Conservation (phyloP, 2,329 filamentous ascomycete genomes). For the Cercospora zeae-maydis region DNA sequence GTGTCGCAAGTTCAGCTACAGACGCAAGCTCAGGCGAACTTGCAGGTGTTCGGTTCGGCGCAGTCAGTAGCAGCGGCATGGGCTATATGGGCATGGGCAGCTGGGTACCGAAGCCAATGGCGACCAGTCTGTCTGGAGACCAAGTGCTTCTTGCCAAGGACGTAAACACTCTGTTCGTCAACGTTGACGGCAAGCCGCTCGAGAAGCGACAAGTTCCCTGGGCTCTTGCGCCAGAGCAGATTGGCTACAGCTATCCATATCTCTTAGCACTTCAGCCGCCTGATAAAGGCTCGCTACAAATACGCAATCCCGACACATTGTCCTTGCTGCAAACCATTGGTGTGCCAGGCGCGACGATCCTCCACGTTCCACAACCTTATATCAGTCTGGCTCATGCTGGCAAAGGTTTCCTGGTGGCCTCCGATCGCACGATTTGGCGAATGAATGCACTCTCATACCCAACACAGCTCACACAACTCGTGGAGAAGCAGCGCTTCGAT, state of each 20-base stretch:
- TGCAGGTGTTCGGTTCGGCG: slow-evolving; percentile 66
- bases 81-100: slow-evolving; percentile 93
- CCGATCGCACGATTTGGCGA: slow-evolving; percentile 88
- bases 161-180: slow-evolving; percentile 90
- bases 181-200: slow-evolving; percentile 74
- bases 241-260: slow-evolving; percentile 97
- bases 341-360: slow-evolving; percentile 73
- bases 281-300: slow-evolving; percentile 78
- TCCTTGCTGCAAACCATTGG: slow-evolving; percentile 83
- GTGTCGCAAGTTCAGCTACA: slow-evolving; percentile 24
- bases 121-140: slow-evolving; percentile 74
- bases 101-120: slow-evolving; percentile 86
- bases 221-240: slow-evolving; percentile 78
- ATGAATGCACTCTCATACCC: slow-evolving; percentile 94
- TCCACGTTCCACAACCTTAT: slow-evolving; percentile 90
- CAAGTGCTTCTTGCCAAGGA: slow-evolving; percentile 95
- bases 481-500: slow-evolving; percentile 70
- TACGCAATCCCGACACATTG: slow-evolving; percentile 87
- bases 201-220: slow-evolving; percentile 90
- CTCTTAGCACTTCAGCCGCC: slow-evolving; percentile 81
- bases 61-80: slow-evolving; percentile 81
- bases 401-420: slow-evolving; percentile 91
- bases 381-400: slow-evolving; percentile 92
- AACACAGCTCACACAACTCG: slow-evolving; percentile 77
- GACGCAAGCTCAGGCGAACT: slow-evolving; percentile 56